Evolutionary conservation across 2,329 filamentous ascomycete genomes (phyloP), one percentile per base, ranked within the genome.

Genomic region (Pezicula rhizophila): DNA sequence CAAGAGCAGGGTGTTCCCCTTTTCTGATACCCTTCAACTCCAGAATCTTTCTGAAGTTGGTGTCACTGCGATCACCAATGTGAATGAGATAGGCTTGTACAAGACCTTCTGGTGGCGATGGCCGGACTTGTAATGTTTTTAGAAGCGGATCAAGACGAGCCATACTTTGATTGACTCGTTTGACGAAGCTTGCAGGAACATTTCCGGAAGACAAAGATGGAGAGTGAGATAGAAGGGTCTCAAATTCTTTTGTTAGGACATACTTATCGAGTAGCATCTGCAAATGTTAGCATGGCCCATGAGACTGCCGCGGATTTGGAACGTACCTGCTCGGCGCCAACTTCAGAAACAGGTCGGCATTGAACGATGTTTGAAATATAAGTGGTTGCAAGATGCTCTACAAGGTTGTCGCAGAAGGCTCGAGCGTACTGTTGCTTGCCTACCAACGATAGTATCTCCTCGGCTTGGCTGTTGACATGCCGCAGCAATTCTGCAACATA

Each of bases 41-140:
- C 41, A 99, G 81, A 51, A 99, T 87, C 70, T 96, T 97, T 64
- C 84, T 84, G 78, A 99, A 99, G 70, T 99, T 99, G 61, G 82
- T 80, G 65, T 97, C 93, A 55, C 87, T 95, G 48, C 87, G 84
- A 73, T 99, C 93, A 57, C 82, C 90, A 56, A 99, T 93, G 70
- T 97, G 93, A 67, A 97, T 95, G 31, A 99, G 82, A 66, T 99
- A 99, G 31, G 93, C 93, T 70, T 97, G 92, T 0, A 99, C 91
- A 3, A 99, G 80, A 2, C 89, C 92, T 72, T 99, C 93, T 0
- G 92, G 87, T 0, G 93, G 93, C 4, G 87, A 88, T 2, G 91
- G 83, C 25, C 89, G 89, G 42, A 99, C 92, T 74, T 99, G 93
- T 3, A 99, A 79, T 2, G 93, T 97, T 70, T 99, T 99, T 60